A percentile compares a stretch with the other conserved stretches of the same genome.
phyloP scores from a whole-genome alignment of 306 rosid genomes.

The Oemleria cerasiformis region DNA sequence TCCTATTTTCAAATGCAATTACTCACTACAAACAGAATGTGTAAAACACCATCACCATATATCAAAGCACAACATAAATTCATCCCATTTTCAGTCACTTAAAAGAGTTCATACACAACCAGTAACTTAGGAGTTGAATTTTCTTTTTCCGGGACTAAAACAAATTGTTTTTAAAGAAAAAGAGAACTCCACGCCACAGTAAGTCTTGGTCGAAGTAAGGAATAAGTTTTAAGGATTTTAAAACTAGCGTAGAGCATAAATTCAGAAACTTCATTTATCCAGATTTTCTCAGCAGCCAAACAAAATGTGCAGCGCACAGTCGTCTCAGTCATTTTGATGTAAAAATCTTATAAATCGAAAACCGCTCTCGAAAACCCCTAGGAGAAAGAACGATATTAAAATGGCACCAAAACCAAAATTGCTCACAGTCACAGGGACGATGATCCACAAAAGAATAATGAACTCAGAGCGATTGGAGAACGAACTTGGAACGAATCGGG shows the following conservation, averaged over 20 bases:
- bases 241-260: background rate
- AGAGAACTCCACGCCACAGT: background rate
- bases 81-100: background rate
- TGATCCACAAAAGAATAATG: background rate
- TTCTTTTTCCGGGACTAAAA: background rate
- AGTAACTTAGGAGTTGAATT: background rate
- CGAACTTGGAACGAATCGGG: constrained; percentile 26
- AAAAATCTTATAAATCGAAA: background rate
- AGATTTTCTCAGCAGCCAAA: constrained; percentile 6
- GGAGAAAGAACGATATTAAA: background rate
- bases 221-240: background rate
- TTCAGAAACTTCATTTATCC: background rate
- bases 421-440: background rate
- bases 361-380: constrained; percentile 12
- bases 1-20: background rate
- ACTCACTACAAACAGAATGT: background rate
- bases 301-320: constrained; percentile 12
- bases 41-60: background rate
- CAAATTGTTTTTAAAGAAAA: background rate
- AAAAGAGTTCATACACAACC: background rate
- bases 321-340: background rate
- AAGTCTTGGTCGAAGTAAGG: background rate
- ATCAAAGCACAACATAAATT: background rate
- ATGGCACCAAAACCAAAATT: constrained; percentile 4
- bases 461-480: constrained; percentile 13